Evolutionary conservation across 805 yeast genomes (phyloP), one percentile per base, ranked within the genome.

Genomic region (Candida ipomoeae): DNA sequence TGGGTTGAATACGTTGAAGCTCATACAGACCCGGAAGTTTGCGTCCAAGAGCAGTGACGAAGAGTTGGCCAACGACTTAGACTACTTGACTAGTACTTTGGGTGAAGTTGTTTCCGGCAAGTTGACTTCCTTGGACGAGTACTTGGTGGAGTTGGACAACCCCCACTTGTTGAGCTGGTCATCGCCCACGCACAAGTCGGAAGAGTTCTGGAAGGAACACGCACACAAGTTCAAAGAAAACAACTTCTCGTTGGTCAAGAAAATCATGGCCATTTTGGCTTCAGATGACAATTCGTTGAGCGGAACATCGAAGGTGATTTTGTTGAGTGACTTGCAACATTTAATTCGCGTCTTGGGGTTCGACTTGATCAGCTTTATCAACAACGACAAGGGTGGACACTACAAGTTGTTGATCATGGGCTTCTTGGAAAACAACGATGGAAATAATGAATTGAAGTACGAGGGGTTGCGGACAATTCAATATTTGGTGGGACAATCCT

Each of bases 391-490:
- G 64, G 70, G 55, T 80, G 89, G 60, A 76, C 85, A 67, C 48
- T 71, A 73, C 56, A 94, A 94, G 75, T 73, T 86, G 20, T 81
- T 82, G 66, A 81, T 94, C 50, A 92, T 94, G 98, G 80, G 80
- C 54, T 75, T 90, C 55, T 83, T 94, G 82, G 78, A 72, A 26
- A 64, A 67, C 51, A 83, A 81, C 62, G 82, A 84, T 51, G 80
- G 84, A 39, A 91, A 90, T 66, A 79, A 91, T 20, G 94, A 89
- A 64, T 91, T 94, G 57, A 88, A 92, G 65, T 94, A 86, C 65
- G 97, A 92, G 73, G 98, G 98, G 1, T 79, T 94, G 63, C 89
- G 88, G 67, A 90, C 97, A 3, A 89, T 97, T n/a, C 99, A 94
- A 73, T 80, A 85, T 50, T 81, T 94, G 61, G 95, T 94, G 48